A percentile compares a stretch with the other conserved stretches of the same genome.
Conservation (phyloP, 1,284 basidiomycete species). For the Puccinia horiana region DNA sequence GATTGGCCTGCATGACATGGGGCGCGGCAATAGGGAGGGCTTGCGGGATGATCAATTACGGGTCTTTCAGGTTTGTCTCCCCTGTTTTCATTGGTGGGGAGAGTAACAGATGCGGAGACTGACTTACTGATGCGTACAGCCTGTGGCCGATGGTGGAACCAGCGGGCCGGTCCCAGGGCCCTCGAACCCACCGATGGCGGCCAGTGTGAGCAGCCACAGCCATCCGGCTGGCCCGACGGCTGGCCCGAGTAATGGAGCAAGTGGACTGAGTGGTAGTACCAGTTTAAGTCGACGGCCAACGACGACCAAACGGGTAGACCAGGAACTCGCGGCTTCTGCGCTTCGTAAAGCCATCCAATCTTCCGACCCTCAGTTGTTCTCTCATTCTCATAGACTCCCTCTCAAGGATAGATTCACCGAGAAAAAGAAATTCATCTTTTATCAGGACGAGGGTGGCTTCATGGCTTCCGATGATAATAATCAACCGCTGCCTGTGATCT, state of each 20-base stretch:
- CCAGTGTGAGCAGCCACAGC: not conserved
- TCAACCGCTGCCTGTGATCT: slow-evolving; percentile 73
- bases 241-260: not conserved
- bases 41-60: slow-evolving; percentile 83
- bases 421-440: slow-evolving; percentile 83
- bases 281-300: slow-evolving; percentile 59
- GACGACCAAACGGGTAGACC: slow-evolving; percentile 65
- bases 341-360: slow-evolving; percentile 80
- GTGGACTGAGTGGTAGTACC: slow-evolving; percentile 37
- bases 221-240: not conserved
- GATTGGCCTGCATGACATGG: slow-evolving; percentile 90
- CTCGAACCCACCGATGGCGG: not conserved
- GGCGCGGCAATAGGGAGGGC: slow-evolving; percentile 85
- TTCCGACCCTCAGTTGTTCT: slow-evolving; percentile 76
- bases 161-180: not conserved
- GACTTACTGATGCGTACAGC: not conserved
- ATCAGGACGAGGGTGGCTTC: slow-evolving; percentile 93
- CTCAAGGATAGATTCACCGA: slow-evolving; percentile 67
- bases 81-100: no score
- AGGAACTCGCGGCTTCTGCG: slow-evolving; percentile 73
- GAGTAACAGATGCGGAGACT: no score
- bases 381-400: slow-evolving; percentile 68
- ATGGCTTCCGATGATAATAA: slow-evolving; percentile 85
- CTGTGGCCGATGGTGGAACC: not conserved
- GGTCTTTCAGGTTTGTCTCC: slow-evolving; percentile 74